A percentile compares a stretch with the other conserved stretches of the same genome.
Evolutionary conservation across 225 moss, liverwort and hornwort species (phyloP).

Genomic region (Polytrichum commune): DNA sequence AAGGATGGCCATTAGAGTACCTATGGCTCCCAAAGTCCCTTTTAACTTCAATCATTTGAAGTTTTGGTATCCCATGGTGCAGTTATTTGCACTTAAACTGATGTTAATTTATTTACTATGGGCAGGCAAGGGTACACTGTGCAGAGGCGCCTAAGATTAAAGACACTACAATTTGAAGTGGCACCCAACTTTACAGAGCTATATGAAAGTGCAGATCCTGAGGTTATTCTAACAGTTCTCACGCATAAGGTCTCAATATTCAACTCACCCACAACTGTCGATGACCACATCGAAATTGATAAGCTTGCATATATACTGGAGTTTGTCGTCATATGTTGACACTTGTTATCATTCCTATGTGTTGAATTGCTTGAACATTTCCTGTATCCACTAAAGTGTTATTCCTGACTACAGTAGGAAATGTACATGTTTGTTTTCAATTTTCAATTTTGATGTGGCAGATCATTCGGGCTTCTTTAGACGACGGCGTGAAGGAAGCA

Average conservation of each 20-base stretch:
- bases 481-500: constrained; percentile 94
- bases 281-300: not conserved
- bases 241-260: constrained; percentile 76
- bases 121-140: constrained; percentile 72
- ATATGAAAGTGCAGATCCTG: constrained; percentile 88
- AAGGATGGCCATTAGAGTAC: no score
- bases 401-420: not conserved
- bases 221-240: constrained; percentile 87
- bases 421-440: not conserved
- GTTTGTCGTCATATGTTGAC: not conserved
- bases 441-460: constrained; percentile 18
- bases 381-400: not conserved
- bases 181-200: constrained; percentile 62
- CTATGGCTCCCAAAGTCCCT: no score
- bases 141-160: constrained; percentile 79
- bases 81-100: no score
- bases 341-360: not conserved
- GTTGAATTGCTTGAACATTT: not conserved
- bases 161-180: constrained; percentile 79
- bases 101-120: not conserved
- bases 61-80: no score
- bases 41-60: no score
- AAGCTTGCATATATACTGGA: not conserved
- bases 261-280: not conserved
- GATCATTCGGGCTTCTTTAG: constrained; percentile 94